Evolutionary conservation across 139 green algal genomes (phyloP), one percentile per base, ranked within the genome.

Genomic region (Monoraphidium neglectum): DNA sequence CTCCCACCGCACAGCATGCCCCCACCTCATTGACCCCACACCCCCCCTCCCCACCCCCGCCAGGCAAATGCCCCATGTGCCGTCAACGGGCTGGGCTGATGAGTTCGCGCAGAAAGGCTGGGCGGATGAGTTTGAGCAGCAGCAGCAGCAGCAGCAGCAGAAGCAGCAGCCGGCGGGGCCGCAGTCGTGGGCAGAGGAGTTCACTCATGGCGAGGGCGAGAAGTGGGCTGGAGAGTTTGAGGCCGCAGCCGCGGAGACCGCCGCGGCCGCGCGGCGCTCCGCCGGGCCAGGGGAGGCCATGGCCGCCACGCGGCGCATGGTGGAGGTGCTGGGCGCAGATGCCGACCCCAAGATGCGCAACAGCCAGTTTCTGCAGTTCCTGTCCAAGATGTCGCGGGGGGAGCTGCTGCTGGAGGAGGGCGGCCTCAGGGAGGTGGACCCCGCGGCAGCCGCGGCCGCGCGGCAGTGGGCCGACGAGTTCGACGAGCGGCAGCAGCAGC

Each of bases 291-390:
- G 62, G 33, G 73, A 79, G 43, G 74, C 57, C 23, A 23, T 43
- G 3, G 76, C 46, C 2, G 60, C 46, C 23, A 67, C 37, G 26
- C 37, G 53, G 26, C 56, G 68, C 54, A 57, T 84, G 16, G 79
- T 75, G 2, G 49, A 51, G 38, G 79, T 60, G 32, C 67, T 90
- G 77, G 43, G 43, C 6, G 64, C 73, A 12, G 81, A 88, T 43
- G 60, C 82, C 0, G 84, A 98, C 81, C 90, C 90, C 56, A 97
- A 97, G 85, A 93, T 98, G 78, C 81, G 84, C 33, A 93, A 94
- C 72, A 95, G 85, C 57, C 87, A 95, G 74, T 99, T 99, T 76
- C 79, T 98, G 77, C 87, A 98, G 80, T 99, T 99, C 63, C 81
- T 99, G 46, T 92, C 81, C 74, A 98, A 98, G 82, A 97, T 99